Percentiles rank a stretch among this genome's conserved stretches.
Evolutionary conservation across 371 early-diverging fungal genomes (phyloP).

Genomic region (Vairimorpha necatrix): DNA sequence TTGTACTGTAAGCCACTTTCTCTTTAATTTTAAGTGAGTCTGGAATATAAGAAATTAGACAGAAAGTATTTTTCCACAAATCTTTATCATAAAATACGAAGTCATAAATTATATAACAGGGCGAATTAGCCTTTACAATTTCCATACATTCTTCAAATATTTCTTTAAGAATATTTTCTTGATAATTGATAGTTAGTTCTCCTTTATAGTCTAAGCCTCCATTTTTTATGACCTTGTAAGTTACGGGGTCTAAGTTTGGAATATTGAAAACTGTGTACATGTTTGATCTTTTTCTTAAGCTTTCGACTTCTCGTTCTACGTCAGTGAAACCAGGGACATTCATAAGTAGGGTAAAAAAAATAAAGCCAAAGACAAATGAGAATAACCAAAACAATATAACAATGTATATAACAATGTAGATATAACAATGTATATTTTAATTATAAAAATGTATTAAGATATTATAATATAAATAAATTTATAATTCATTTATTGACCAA

Average conservation of each 20-base stretch:
- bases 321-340: slow-evolving; percentile 24
- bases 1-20: slow-evolving; percentile 53
- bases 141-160: slow-evolving; percentile 47
- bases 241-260: slow-evolving; percentile 13
- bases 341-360: background rate
- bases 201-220: slow-evolving; percentile 10
- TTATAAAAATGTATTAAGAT: too few species aligned
- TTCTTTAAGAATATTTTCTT: slow-evolving; percentile 44
- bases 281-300: slow-evolving; percentile 3
- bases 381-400: too few species aligned
- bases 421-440: too few species aligned
- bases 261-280: slow-evolving; percentile 19
- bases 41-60: slow-evolving; percentile 57
- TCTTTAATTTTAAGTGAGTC: slow-evolving; percentile 47
- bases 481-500: too few species aligned
- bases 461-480: too few species aligned
- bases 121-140: slow-evolving; percentile 32
- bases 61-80: slow-evolving; percentile 45
- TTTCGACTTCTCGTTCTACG: slow-evolving; percentile 15
- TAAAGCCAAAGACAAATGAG: background rate
- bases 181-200: slow-evolving; percentile 25
- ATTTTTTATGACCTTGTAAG: slow-evolving; percentile 4
- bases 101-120: slow-evolving; percentile 60
- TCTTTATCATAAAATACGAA: slow-evolving; percentile 56
- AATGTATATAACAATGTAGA: too few species aligned